A percentile compares a stretch with the other conserved stretches of the same genome.
These are phyloP conservation scores for Vitis hybrid DNA, from an alignment of 177 flowering plant genomes.

Conservation along the genomic window DNA sequence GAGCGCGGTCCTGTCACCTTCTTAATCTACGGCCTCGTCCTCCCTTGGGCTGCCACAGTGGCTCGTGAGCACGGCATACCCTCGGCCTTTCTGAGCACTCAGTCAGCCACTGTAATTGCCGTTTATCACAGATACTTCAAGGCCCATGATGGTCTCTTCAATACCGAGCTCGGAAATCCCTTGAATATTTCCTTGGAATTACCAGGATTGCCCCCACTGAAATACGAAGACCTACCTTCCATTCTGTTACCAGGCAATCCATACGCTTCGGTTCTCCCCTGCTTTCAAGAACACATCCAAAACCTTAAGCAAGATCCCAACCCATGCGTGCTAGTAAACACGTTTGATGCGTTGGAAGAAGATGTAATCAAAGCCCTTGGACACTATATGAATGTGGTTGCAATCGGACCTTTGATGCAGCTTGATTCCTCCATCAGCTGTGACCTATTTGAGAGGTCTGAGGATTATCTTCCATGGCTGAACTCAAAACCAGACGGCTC, in stretches of 20 bases:
- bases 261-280: too few species aligned
- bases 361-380: too few species aligned
- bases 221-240: constrained; percentile 6
- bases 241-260: background rate
- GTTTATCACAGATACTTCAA: constrained; percentile 3
- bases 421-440: too few species aligned
- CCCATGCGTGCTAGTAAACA: too few species aligned
- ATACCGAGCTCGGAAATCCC: background rate
- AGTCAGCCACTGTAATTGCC: constrained; percentile 2
- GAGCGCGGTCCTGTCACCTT: constrained; percentile 16
- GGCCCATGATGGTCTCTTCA: background rate
- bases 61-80: constrained; percentile 21
- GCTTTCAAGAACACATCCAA: too few species aligned
- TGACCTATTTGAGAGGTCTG: too few species aligned
- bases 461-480: too few species aligned
- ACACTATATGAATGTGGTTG: too few species aligned
- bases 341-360: too few species aligned
- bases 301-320: too few species aligned
- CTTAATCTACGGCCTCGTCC: constrained; percentile 20
- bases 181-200: background rate
- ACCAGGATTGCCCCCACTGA: constrained; percentile 12
- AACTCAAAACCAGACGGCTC: too few species aligned
- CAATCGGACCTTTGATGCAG: too few species aligned
- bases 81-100: constrained; percentile 8
- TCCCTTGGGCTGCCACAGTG: constrained; percentile 29